These are phyloP conservation scores for Termitomyces sp. DNA, from an alignment of 768 basidiomycete species.

Conservation along the genomic window DNA sequence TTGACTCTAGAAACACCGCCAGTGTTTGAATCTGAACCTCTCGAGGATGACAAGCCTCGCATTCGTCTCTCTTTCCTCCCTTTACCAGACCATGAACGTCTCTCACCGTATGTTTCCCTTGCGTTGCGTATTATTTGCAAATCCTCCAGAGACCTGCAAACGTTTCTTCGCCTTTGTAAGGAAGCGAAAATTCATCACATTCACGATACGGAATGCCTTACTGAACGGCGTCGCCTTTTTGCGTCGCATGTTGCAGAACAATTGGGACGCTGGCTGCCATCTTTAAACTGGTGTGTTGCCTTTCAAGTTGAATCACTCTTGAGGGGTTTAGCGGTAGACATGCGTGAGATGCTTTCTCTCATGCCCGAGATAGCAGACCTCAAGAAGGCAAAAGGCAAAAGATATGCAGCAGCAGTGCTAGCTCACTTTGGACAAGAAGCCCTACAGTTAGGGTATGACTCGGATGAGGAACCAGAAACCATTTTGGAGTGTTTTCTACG, in stretches of 20 bases:
- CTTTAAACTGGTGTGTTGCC: conserved; percentile 47
- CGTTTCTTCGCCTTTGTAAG: conserved; percentile 36
- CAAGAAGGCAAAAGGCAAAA: conserved; percentile 24
- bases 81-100: conserved; percentile 34
- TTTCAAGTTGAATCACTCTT: conserved; percentile 55
- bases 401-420: conserved; percentile 37
- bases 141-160: conserved; percentile 25
- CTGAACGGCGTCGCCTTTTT: conserved; percentile 43
- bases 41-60: conserved; percentile 17
- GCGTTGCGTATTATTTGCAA: conserved; percentile 48
- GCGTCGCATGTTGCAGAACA: conserved; percentile 27
- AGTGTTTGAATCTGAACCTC: conserved; percentile 26
- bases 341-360: conserved; percentile 45
- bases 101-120: conserved; percentile 51
- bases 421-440: conserved; percentile 30
- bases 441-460: conserved; percentile 22
- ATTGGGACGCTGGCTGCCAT: conserved; percentile 29
- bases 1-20: conserved; percentile 41
- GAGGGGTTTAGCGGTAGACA: conserved; percentile 40
- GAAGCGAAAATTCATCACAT: conserved; percentile 35
- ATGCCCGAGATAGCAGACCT: conserved; percentile 30
- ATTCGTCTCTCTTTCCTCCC: conserved; percentile 37
- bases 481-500: conserved; percentile 29
- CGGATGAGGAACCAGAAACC: conserved; percentile 12
- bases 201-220: conserved; percentile 30